phyloP scores from a whole-genome alignment of 345 rosid species.

The Lagerstroemia speciosa region DNA sequence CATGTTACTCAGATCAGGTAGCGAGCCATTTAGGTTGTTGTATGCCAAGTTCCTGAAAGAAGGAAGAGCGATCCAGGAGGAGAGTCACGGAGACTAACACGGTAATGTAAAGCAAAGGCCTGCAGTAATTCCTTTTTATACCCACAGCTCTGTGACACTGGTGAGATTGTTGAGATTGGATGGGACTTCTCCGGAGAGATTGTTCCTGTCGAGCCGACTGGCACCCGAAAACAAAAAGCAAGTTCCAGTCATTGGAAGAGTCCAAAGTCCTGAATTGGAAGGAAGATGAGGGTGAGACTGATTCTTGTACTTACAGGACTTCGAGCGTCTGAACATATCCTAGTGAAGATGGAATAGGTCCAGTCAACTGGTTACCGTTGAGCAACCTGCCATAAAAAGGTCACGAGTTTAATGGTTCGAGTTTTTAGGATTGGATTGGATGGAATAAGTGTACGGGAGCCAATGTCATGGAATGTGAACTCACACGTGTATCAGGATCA shows the following conservation, averaged over 20 bases:
- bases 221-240: background rate
- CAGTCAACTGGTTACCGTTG: constrained; percentile 66
- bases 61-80: background rate
- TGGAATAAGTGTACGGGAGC: background rate
- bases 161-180: constrained; percentile 66
- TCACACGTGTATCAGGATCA: constrained; percentile 87
- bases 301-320: constrained; percentile 76
- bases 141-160: constrained; percentile 67
- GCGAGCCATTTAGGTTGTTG: constrained; percentile 62
- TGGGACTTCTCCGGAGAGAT: constrained; percentile 51
- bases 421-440: background rate
- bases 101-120: constrained; percentile 1
- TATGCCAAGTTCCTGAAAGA: constrained; percentile 69
- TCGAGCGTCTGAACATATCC: constrained; percentile 77
- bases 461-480: constrained; percentile 13
- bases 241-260: background rate
- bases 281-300: background rate
- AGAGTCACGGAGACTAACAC: background rate
- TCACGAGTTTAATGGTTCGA: background rate
- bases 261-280: background rate
- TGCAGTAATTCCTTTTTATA: constrained; percentile 3
- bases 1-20: constrained; percentile 72
- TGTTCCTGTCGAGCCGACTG: constrained; percentile 97
- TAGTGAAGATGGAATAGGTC: constrained; percentile 57
- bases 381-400: constrained; percentile 36